These are phyloP conservation scores for Galerina sulciceps DNA, from an alignment of 768 basidiomycete species.

Conservation along the genomic window DNA sequence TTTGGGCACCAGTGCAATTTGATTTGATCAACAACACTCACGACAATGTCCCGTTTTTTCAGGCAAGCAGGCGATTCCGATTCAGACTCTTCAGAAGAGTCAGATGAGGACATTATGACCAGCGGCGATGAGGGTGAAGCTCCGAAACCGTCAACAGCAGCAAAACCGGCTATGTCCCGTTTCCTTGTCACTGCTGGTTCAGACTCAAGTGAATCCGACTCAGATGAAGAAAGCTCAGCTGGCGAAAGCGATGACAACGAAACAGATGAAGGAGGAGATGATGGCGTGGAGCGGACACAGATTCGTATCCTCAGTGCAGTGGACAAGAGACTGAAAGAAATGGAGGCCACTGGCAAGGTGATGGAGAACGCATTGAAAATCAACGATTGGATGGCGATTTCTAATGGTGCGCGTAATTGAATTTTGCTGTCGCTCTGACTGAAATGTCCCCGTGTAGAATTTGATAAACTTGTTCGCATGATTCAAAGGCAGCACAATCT, in stretches of 20 bases:
- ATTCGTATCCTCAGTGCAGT: slow-evolving; percentile 86
- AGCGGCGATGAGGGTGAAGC: slow-evolving; percentile 64
- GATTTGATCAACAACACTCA: slow-evolving; percentile 4
- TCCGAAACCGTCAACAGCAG: slow-evolving; percentile 47
- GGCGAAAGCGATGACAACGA: slow-evolving; percentile 55
- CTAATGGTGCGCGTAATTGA: slow-evolving; percentile 66
- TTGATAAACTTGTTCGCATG: slow-evolving; percentile 93
- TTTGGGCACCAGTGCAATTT: slow-evolving; percentile 13
- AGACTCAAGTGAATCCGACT: slow-evolving; percentile 62
- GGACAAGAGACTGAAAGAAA: slow-evolving; percentile 91
- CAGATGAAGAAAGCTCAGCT: slow-evolving; percentile 58
- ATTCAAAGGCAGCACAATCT: slow-evolving; percentile 86
- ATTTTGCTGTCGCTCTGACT: not conserved
- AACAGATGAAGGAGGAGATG: slow-evolving; percentile 46
- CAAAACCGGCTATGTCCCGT: slow-evolving; percentile 73
- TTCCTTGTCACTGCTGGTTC: slow-evolving; percentile 73
- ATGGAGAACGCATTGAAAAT: slow-evolving; percentile 97
- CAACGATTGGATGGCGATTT: slow-evolving; percentile 95
- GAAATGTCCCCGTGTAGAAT: slow-evolving; percentile 59
- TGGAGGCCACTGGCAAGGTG: slow-evolving; percentile 87
- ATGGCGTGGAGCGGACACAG: slow-evolving; percentile 73
- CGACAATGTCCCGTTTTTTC: slow-evolving; percentile 85
- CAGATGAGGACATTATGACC: slow-evolving; percentile 80
- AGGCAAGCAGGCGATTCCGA: slow-evolving; percentile 85
- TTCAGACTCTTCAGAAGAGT: slow-evolving; percentile 64